phyloP scores from a whole-genome alignment of 2,329 filamentous ascomycete genomes.

The Botrytis hyacinthi region DNA sequence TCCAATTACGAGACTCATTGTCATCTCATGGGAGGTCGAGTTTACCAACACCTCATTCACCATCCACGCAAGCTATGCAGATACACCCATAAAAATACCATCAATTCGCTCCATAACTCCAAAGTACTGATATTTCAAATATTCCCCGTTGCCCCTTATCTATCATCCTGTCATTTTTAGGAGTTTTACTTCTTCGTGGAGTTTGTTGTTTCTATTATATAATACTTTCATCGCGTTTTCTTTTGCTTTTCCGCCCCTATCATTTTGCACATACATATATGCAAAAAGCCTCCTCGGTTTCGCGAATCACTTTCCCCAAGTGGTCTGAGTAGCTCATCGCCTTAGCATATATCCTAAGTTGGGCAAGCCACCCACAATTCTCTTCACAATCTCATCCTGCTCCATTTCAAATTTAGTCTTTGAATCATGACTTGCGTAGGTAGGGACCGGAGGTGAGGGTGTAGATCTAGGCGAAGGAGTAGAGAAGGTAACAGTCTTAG shows the following conservation, averaged over 20 bases:
- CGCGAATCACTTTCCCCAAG: background rate
- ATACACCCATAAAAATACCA: background rate
- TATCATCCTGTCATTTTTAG: background rate
- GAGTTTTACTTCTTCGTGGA: background rate
- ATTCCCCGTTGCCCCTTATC: background rate
- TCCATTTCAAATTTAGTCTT: constrained; percentile 35
- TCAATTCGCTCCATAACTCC: background rate
- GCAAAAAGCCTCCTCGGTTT: background rate
- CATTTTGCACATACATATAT: background rate
- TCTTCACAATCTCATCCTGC: constrained; percentile 37
- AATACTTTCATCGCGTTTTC: background rate
- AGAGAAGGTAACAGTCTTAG: constrained; percentile 19
- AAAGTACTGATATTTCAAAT: background rate
- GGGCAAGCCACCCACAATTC: constrained; percentile 38
- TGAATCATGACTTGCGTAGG: constrained; percentile 17
- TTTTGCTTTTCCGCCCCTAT: background rate
- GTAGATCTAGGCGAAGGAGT: background rate
- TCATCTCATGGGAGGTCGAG: background rate
- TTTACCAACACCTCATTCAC: background rate
- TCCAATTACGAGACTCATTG: background rate
- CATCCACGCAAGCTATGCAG: constrained; percentile 9
- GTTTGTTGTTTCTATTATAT: background rate
- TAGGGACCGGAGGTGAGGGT: constrained; percentile 18
- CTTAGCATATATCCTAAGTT: constrained; percentile 41
- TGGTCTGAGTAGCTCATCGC: constrained; percentile 20